Percentiles rank a stretch among this genome's conserved stretches.
Evolutionary conservation across 805 yeast genomes (phyloP).

Genomic region (Candida lessepsii): DNA sequence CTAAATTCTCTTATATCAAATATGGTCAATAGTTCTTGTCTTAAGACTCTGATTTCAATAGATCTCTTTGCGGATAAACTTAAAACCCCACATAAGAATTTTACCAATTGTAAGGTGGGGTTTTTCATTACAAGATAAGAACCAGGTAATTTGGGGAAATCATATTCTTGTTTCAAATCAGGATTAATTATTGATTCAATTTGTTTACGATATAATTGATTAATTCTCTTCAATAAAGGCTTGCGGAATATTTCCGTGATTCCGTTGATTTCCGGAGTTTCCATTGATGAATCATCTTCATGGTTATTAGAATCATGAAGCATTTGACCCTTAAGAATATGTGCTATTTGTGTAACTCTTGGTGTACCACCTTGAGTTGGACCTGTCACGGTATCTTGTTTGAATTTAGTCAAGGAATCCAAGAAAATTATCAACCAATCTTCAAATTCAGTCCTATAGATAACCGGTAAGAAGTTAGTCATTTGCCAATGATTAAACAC

Average conservation of each 20-base stretch:
- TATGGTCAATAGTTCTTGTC: slow-evolving; percentile 68
- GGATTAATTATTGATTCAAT: slow-evolving; percentile 70
- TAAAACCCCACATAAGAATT: slow-evolving; percentile 70
- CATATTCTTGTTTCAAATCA: slow-evolving; percentile 60
- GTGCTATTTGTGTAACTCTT: slow-evolving; percentile 67
- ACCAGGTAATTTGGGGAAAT: slow-evolving; percentile 77
- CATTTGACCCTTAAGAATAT: slow-evolving; percentile 45
- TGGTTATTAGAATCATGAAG: slow-evolving; percentile 29
- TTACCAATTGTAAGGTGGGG: slow-evolving; percentile 80
- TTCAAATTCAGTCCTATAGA: slow-evolving; percentile 78
- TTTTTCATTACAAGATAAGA: slow-evolving; percentile 56
- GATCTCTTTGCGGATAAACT: slow-evolving; percentile 60
- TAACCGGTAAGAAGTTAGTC: slow-evolving; percentile 65
- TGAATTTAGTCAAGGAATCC: slow-evolving; percentile 62
- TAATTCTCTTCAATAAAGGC: slow-evolving; percentile 65
- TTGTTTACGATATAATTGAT: slow-evolving; percentile 65
- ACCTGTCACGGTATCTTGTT: slow-evolving; percentile 41
- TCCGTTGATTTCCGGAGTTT: slow-evolving; percentile 41
- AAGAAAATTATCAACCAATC: slow-evolving; percentile 81
- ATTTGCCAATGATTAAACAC: slow-evolving; percentile 78
- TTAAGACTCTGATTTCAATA: slow-evolving; percentile 69
- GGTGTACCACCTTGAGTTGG: slow-evolving; percentile 47
- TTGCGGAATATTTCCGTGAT: slow-evolving; percentile 57
- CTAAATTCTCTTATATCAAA: slow-evolving; percentile 86
- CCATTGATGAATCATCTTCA: no score